Evolutionary conservation across 805 yeast genomes (phyloP).

Genomic region (Pichia membranifaciens): DNA sequence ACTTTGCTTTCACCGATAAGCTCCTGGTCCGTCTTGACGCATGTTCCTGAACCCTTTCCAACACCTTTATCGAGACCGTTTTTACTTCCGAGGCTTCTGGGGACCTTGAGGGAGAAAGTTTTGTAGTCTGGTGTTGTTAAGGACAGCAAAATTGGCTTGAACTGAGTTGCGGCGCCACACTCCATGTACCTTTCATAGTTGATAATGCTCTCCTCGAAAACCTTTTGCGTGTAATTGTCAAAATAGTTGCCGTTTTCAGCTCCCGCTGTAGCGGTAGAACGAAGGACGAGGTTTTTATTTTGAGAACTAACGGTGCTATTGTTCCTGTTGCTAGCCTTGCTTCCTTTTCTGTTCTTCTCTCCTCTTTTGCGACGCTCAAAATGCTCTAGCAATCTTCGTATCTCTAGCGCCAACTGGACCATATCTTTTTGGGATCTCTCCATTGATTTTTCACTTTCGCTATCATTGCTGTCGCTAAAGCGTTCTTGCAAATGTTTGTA

Average conservation of each 20-base stretch:
- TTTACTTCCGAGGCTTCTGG: too few species aligned
- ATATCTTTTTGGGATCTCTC: conserved; percentile 7
- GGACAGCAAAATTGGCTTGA: background rate
- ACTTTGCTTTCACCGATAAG: too few species aligned
- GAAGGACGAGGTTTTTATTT: too few species aligned
- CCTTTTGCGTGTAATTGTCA: background rate
- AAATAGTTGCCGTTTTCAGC: background rate
- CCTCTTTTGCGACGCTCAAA: background rate
- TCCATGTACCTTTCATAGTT: background rate
- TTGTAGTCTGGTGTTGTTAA: too few species aligned
- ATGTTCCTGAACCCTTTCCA: too few species aligned
- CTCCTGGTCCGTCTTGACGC: too few species aligned
- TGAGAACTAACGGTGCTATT: too few species aligned
- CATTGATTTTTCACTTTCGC: background rate
- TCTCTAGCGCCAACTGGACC: background rate
- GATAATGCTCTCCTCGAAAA: background rate
- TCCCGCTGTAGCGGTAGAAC: too few species aligned
- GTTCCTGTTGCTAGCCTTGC: too few species aligned
- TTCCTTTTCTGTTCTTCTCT: background rate
- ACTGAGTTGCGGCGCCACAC: background rate
- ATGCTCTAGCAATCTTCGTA: background rate
- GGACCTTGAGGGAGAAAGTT: too few species aligned
- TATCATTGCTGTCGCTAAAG: background rate
- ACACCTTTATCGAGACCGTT: too few species aligned
- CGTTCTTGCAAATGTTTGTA: background rate